Conservation (phyloP, 768 basidiomycete species). For the Crassisporium funariophilum region DNA sequence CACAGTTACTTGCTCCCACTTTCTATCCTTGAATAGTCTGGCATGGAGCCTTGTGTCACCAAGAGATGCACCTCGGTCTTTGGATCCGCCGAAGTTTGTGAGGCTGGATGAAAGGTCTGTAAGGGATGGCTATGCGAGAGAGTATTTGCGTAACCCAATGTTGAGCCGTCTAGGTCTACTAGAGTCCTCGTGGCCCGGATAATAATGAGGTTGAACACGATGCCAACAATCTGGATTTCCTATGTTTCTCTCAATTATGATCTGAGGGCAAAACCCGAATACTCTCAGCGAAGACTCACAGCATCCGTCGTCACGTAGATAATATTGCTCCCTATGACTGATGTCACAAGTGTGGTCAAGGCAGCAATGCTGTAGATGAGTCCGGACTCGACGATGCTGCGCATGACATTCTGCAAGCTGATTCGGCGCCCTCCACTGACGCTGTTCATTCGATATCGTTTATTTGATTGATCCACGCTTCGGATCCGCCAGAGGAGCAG, state of each 20-base stretch:
- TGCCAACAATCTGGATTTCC: slow-evolving; percentile 25
- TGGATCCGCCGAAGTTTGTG: background rate
- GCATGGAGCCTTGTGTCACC: background rate
- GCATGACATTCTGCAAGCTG: slow-evolving; percentile 18
- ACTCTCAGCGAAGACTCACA: slow-evolving; percentile 14
- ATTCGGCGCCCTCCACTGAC: background rate
- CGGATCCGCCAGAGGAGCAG: slow-evolving; percentile 13
- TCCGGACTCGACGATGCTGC: slow-evolving; percentile 32
- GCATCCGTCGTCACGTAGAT: slow-evolving; percentile 23
- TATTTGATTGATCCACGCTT: slow-evolving; percentile 6
- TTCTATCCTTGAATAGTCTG: background rate
- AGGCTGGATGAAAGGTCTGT: slow-evolving; percentile 2
- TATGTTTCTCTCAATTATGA: slow-evolving; percentile 7
- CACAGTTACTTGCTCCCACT: background rate
- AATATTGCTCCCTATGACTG: slow-evolving; percentile 23
- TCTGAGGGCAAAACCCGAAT: slow-evolving; percentile 1
- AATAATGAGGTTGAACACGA: slow-evolving; percentile 32
- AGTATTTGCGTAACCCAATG: background rate
- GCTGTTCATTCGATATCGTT: background rate
- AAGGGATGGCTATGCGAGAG: background rate
- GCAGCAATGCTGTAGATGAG: slow-evolving; percentile 24
- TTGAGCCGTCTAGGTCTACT: background rate
- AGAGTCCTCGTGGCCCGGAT: slow-evolving; percentile 17
- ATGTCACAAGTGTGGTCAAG: slow-evolving; percentile 20
- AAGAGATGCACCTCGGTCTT: slow-evolving; percentile 3